Base-by-base conservation (phyloP, 495 filamentous ascomycete genomes). In the Halenospora varia region DNA sequence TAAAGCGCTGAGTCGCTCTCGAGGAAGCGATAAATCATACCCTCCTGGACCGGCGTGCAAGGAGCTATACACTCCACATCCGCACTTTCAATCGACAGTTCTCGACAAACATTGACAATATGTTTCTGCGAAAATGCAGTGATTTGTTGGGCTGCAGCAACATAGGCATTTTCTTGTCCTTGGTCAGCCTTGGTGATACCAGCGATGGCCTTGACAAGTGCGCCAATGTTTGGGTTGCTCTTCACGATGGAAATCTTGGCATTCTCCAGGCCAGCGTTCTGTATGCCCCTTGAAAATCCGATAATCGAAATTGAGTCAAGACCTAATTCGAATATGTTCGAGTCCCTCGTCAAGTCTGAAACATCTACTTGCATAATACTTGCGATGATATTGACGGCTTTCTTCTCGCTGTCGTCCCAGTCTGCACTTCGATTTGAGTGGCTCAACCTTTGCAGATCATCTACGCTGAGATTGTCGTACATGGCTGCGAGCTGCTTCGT, bases 271-370 rank as follows among this genome's bases (percentile, higher is more conserved):
- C 86, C 82, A 1, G 70, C 66, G 11, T 73, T 67, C 53, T 77
- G 82, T 15, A 88, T 68, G n/a, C 61, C 62, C 0, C 76, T 69
- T 0, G 76, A 70, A 19, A 95, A 75, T 20, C 82, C 78, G 20
- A 92, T 82, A 2, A 86, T 86, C 0, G 88, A 88, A 13, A 96
- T 89, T 0, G 89, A 93, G 66, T 94, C 91, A 6, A 93, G 74
- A 0, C 90, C 90, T 1, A 95, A 71, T 51, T 94, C 88, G 62
- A 90, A 95, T 25, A 95, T 82, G 25, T 79, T 93, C 0, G 86
- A 81, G 1, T 73, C 73, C 15, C 73, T 71, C 1, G 66, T 72
- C 29, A 92, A 76, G 1, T 75, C 68, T 2, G 61, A 62, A 0
- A 53, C 29, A 8, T 77, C 61, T 4, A 83, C 60, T 1, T 67